phyloP scores from a whole-genome alignment of 179 eudicot genomes.

The Actinidia chinensis region DNA sequence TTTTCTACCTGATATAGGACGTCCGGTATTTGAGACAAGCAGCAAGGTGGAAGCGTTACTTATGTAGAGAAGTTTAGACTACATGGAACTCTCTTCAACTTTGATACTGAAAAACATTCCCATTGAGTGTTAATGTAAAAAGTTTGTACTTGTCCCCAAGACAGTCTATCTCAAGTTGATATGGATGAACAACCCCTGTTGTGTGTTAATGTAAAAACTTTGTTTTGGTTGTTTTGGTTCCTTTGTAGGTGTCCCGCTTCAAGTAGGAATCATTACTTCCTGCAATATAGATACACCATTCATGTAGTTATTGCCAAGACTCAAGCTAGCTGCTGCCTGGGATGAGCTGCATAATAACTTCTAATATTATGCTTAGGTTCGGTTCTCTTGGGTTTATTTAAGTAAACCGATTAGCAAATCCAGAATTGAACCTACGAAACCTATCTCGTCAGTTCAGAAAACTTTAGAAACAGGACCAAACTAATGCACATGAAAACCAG shows the following conservation, averaged over 20 bases:
- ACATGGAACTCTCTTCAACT: slow-evolving; percentile 5
- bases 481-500: neutral
- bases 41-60: neutral
- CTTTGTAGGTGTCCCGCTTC: neutral
- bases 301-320: neutral
- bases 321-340: too few species aligned
- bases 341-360: neutral
- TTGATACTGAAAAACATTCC: neutral
- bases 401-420: slow-evolving; percentile 7
- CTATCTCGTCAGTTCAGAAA: slow-evolving; percentile 1
- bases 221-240: neutral
- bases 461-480: neutral
- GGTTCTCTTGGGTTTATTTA: neutral
- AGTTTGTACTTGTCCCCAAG: neutral
- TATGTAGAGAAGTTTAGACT: neutral
- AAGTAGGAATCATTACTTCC: neutral
- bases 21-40: neutral
- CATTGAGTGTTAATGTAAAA: neutral
- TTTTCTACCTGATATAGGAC: neutral
- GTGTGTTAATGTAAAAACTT: too few species aligned
- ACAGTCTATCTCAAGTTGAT: too few species aligned
- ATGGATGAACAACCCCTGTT: too few species aligned
- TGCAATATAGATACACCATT: neutral
- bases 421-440: neutral
- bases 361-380: neutral